Base-by-base conservation (phyloP, 78 protist genomes). In the Polysphondylium violaceum region DNA sequence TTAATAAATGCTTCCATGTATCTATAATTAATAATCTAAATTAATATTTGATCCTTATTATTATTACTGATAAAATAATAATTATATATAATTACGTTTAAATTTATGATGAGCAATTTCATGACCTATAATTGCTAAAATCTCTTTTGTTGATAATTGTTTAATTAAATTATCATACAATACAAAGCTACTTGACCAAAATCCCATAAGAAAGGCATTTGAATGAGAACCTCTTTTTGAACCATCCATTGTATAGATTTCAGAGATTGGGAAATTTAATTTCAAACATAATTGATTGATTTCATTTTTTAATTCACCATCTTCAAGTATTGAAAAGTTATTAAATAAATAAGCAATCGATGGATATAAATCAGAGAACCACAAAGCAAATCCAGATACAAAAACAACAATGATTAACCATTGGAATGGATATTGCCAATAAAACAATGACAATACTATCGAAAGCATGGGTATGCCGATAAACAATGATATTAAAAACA, bases 41-140 rank as follows among this genome's bases (percentile, higher is more conserved):
- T 31, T 41, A 67, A 41, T 40, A 29, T 19, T 27, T 27, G 7
- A 27, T 27, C 16, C 27, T 16, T 60, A 53, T 6, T 6, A 53
- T 33, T 27, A 2, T 16, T 63, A 60, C 14, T 25, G 9, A 59
- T 59, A 59, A 59, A n/a, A 25, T 2, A 25, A 59, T 14, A n/a
- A 59, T 4, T 8, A 56, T 29, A 60, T 0, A 40, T 58, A 58
- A 23, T 25, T 69, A 81, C 91, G 91, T 53, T 68, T 69, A 44
- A 69, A 83, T 69, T 71, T 83, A 83, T 83, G 91, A 83, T 83
- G 91, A 59, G 74, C 91, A 69, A 83, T 83, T 69, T 83, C 91
- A 69, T 83, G 91, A 58, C 91, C 68, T 17, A 83, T 83, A 33
- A 83, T 69, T 56, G 91, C 75, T 55, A 83, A 43, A 7, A 83